phyloP scores from a whole-genome alignment of 2,329 filamentous ascomycete species.

The Aspergillus versicolor region DNA sequence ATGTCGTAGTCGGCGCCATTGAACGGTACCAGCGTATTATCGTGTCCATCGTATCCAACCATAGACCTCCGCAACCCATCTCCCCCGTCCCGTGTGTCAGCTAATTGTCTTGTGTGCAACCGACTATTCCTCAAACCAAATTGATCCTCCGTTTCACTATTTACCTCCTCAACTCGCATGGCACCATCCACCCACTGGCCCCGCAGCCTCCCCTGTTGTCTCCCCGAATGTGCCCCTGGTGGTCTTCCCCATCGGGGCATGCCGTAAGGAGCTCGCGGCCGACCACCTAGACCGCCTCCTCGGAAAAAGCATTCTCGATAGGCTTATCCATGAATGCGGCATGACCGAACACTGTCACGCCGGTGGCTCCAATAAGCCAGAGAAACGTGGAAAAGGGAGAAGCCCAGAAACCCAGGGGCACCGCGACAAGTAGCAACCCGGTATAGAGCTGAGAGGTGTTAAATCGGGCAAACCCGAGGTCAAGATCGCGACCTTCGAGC shows the following conservation, averaged over 20 bases:
- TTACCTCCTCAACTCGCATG: conserved; percentile 41
- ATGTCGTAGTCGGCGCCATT: conserved; percentile 53
- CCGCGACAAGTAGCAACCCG: conserved; percentile 74
- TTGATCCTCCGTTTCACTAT: conserved; percentile 42
- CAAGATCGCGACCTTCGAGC: conserved; percentile 82
- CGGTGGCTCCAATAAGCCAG: conserved; percentile 94
- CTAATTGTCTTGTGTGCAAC: conserved; percentile 32
- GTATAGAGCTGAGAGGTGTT: conserved; percentile 95
- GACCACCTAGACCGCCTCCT: conserved; percentile 99
- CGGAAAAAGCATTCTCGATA: conserved; percentile 99
- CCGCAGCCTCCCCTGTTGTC: conserved; percentile 58
- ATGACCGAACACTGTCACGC: conserved; percentile 91
- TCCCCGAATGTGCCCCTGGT: conserved; percentile 77
- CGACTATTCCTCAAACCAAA: conserved; percentile 25
- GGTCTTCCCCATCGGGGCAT: conserved; percentile 99
- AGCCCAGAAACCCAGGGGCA: conserved; percentile 81
- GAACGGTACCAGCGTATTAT: conserved; percentile 43
- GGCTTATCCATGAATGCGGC: conserved; percentile 96
- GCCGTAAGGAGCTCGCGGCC: conserved; percentile 94
- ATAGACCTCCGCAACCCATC: conserved; percentile 37
- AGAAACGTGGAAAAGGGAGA: conserved; percentile 82
- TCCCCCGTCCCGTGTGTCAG: conserved; percentile 31
- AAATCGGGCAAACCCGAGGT: conserved; percentile 77
- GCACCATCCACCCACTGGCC: conserved; percentile 52
- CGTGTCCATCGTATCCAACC: conserved; percentile 47